Percentiles rank a stretch among this genome's conserved stretches.
These are phyloP conservation scores for Pinus tabuliformis DNA, from an alignment of 75 land plant species.

Conservation along the genomic window DNA sequence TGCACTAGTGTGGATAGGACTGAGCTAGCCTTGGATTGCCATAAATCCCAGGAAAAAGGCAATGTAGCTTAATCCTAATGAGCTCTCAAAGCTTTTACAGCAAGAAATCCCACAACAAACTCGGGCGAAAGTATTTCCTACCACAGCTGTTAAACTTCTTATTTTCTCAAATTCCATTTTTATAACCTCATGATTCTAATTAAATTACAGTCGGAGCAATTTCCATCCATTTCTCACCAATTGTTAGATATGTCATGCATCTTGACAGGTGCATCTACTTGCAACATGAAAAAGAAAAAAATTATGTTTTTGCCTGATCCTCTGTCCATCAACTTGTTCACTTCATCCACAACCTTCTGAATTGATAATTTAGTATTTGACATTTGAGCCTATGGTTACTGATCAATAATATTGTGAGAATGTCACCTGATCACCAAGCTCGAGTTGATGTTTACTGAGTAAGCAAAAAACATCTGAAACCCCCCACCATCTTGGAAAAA, in stretches of 20 bases:
- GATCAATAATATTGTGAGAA: too few relatives aligned
- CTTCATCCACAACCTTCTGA: too few relatives aligned
- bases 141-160: background rate
- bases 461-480: too few relatives aligned
- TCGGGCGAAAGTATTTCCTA: background rate
- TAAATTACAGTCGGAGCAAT: background rate
- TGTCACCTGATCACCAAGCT: too few relatives aligned
- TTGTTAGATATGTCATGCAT: background rate
- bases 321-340: too few relatives aligned
- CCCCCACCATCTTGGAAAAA: too few relatives aligned
- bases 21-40: background rate
- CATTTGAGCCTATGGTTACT: too few relatives aligned
- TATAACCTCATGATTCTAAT: background rate
- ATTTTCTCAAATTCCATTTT: background rate
- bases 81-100: background rate
- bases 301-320: too few relatives aligned
- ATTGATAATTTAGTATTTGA: too few relatives aligned
- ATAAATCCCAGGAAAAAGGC: background rate
- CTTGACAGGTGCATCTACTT: too few relatives aligned
- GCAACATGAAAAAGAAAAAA: too few relatives aligned
- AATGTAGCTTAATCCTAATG: background rate
- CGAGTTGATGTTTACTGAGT: too few relatives aligned
- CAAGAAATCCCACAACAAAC: background rate
- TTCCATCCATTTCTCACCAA: background rate
- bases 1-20: background rate